These are phyloP conservation scores for Aspergillus heteromorphus DNA, from an alignment of 495 filamentous ascomycete species.

Conservation along the genomic window DNA sequence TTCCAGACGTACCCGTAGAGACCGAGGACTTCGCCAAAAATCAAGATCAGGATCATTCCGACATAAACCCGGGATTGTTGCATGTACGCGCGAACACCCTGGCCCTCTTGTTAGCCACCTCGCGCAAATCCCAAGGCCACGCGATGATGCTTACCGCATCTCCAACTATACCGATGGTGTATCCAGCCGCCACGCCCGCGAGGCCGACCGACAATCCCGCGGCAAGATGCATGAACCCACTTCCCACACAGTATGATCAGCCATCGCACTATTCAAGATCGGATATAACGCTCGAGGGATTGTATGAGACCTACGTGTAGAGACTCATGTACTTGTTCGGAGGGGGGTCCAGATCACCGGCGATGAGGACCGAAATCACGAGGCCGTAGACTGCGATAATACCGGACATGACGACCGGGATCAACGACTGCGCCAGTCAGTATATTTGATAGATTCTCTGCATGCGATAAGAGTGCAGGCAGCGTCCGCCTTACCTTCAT, in stretches of 20 bases:
- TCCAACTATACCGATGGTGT: slow-evolving; percentile 92
- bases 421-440: slow-evolving; percentile 60
- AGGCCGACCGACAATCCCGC: slow-evolving; percentile 89
- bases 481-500: slow-evolving; percentile 72
- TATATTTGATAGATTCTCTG: slow-evolving; percentile 3
- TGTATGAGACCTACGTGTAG: slow-evolving; percentile 59
- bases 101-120: slow-evolving; percentile 19
- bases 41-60: slow-evolving; percentile 96
- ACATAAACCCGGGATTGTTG: slow-evolving; percentile 92
- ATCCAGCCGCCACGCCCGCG: slow-evolving; percentile 91
- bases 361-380: slow-evolving; percentile 92
- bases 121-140: background rate
- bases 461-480: background rate
- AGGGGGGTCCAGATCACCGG: slow-evolving; percentile 70
- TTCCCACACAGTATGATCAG: slow-evolving; percentile 25
- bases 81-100: slow-evolving; percentile 93
- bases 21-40: slow-evolving; percentile 96
- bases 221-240: slow-evolving; percentile 88
- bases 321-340: slow-evolving; percentile 62
- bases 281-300: background rate
- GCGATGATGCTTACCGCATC: slow-evolving; percentile 57
- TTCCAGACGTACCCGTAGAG: slow-evolving; percentile 76
- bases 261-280: background rate
- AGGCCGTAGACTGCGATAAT: slow-evolving; percentile 98
- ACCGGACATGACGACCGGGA: slow-evolving; percentile 98